Percentiles rank a stretch among this genome's conserved stretches.
Evolutionary conservation across 257 asterid genomes (phyloP).

Genomic region (Solanum piurae): DNA sequence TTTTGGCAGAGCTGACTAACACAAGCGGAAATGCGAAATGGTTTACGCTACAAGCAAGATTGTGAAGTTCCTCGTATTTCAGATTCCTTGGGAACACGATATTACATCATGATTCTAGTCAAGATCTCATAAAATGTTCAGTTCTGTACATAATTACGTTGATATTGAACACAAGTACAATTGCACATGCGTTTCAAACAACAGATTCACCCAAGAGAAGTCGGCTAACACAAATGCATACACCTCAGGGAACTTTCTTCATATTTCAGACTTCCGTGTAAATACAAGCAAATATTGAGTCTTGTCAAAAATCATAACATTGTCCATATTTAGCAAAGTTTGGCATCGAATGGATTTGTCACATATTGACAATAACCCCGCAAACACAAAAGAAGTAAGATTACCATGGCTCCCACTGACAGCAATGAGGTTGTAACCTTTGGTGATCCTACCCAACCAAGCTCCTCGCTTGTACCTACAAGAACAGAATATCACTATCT

Average conservation of each 20-base stretch:
- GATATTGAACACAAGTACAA: background rate
- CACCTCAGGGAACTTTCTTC: background rate
- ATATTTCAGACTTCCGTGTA: background rate
- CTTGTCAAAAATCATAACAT: background rate
- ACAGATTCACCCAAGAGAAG: background rate
- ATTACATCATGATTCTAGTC: background rate
- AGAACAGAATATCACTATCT: background rate
- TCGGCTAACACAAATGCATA: background rate
- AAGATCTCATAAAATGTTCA: background rate
- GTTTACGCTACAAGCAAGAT: background rate
- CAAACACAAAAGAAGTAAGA: background rate
- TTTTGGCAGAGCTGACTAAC: background rate
- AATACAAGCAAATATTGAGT: background rate
- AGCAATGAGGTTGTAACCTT: constrained; percentile 24
- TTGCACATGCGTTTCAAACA: background rate
- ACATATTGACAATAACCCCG: background rate
- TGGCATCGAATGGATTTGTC: background rate
- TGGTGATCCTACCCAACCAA: constrained; percentile 31
- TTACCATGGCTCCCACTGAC: constrained; percentile 35
- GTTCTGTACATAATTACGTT: background rate
- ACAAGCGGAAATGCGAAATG: background rate
- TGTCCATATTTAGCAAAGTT: background rate
- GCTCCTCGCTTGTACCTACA: constrained; percentile 23
- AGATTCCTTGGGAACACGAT: background rate
- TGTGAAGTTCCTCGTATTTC: background rate